Percentiles rank a stretch among this genome's conserved stretches.
Conservation (phyloP, 2,329 filamentous ascomycete genomes). For the Aspergillus fijiensis region DNA sequence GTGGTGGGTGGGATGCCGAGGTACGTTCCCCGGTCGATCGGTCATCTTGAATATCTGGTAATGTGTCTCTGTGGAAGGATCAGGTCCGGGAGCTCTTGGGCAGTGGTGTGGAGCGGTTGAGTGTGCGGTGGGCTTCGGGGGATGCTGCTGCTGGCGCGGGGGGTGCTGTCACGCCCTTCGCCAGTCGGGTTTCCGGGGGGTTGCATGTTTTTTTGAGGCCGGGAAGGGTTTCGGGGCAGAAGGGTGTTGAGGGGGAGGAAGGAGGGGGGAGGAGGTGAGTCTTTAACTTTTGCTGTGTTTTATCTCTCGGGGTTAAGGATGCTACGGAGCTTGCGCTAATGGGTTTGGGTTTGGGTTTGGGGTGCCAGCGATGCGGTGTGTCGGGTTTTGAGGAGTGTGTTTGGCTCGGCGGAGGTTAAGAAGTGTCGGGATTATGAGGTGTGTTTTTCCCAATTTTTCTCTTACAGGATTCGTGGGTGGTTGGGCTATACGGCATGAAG, state of each 20-base stretch:
- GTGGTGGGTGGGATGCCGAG: conserved; percentile 50
- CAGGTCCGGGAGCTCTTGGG: background rate
- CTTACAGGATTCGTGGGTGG: background rate
- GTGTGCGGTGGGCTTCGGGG: conserved; percentile 53
- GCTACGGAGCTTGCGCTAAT: too few species aligned
- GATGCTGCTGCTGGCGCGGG: conserved; percentile 57
- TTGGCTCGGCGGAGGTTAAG: conserved; percentile 53
- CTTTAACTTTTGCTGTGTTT: conserved; percentile 6
- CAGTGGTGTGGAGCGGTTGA: background rate
- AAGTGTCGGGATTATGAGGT: conserved; percentile 57
- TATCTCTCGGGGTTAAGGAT: background rate
- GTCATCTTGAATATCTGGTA: too few species aligned
- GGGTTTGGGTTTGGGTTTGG: background rate
- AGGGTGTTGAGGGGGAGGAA: background rate
- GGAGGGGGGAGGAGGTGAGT: background rate
- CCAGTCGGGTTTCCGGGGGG: conserved; percentile 73
- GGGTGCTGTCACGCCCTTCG: conserved; percentile 66
- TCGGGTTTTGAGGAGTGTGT: conserved; percentile 55
- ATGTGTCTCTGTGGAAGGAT: too few species aligned
- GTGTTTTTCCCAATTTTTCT: conserved; percentile 13
- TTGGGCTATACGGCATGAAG: background rate
- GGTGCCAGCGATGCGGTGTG: conserved; percentile 49
- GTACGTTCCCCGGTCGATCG: background rate
- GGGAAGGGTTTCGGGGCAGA: background rate
- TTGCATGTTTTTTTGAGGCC: conserved; percentile 76